Conservation (phyloP, 306 rosid species). For the Chamaecrista fasciculata region DNA sequence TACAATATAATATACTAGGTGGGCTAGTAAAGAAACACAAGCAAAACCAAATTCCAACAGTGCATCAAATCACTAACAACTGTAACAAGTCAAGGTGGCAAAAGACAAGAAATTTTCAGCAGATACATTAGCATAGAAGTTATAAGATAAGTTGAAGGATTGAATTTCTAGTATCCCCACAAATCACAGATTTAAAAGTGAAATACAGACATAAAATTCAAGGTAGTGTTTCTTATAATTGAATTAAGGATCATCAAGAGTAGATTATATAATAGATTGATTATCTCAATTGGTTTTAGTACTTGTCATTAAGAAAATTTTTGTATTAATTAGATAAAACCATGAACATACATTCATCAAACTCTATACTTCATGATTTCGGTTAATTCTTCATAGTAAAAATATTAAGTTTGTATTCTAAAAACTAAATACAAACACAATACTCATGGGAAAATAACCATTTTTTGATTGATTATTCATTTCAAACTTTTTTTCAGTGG, state of each 20-base stretch:
- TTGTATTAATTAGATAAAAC: background rate
- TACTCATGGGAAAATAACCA: too few species aligned
- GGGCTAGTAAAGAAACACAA: background rate
- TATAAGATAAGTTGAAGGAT: background rate
- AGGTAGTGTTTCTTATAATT: background rate
- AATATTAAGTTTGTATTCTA: background rate
- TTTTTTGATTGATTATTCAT: background rate
- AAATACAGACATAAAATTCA: background rate
- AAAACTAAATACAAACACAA: background rate
- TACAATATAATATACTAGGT: background rate
- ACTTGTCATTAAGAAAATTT: too few species aligned
- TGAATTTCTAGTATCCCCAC: background rate
- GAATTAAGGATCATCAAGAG: background rate
- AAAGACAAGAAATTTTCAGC: constrained; percentile 5
- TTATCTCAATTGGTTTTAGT: background rate
- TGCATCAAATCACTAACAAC: background rate
- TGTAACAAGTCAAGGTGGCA: background rate
- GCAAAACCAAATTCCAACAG: constrained; percentile 1
- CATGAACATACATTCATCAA: background rate
- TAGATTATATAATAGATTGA: background rate
- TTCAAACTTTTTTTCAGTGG: too few species aligned
- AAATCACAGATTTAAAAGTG: background rate
- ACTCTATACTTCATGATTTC: background rate
- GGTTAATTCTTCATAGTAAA: background rate
- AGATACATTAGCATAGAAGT: background rate